Evolutionary conservation across 108 stramenopile species (phyloP).

Genomic region (Skeletonema tropicum): DNA sequence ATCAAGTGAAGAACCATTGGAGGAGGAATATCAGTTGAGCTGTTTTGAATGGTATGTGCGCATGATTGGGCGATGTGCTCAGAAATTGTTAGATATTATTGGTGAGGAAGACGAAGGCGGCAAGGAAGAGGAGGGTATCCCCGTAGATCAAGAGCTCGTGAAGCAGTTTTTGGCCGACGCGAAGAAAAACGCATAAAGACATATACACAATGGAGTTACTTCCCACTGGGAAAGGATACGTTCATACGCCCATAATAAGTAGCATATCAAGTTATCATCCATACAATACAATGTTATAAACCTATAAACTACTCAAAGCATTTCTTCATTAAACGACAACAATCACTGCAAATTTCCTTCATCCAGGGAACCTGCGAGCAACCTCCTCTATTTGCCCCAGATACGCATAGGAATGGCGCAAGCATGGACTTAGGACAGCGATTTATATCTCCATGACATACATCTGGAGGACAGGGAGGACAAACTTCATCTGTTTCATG

Average conservation of each 20-base stretch:
- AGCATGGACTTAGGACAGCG: constrained; percentile 54
- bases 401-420: constrained; percentile 66
- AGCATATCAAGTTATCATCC: neutral
- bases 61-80: constrained; percentile 46
- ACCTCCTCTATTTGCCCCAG: constrained; percentile 58
- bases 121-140: constrained; percentile 6
- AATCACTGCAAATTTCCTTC: neutral
- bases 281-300: neutral
- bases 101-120: constrained; percentile 29
- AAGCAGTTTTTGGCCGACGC: constrained; percentile 7
- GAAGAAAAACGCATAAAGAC: neutral
- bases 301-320: neutral
- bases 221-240: too few species aligned
- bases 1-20: neutral
- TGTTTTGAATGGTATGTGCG: constrained; percentile 48
- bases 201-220: too few species aligned
- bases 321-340: neutral
- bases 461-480: constrained; percentile 55
- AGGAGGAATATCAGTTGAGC: constrained; percentile 8
- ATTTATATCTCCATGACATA: constrained; percentile 63
- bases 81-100: constrained; percentile 40
- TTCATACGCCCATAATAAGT: neutral
- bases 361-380: constrained; percentile 70
- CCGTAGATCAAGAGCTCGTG: constrained; percentile 20
- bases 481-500: constrained; percentile 6